Percentiles rank a stretch among this genome's conserved stretches.
Evolutionary conservation across 768 basidiomycete species (phyloP).

Genomic region (Russula vinacea): DNA sequence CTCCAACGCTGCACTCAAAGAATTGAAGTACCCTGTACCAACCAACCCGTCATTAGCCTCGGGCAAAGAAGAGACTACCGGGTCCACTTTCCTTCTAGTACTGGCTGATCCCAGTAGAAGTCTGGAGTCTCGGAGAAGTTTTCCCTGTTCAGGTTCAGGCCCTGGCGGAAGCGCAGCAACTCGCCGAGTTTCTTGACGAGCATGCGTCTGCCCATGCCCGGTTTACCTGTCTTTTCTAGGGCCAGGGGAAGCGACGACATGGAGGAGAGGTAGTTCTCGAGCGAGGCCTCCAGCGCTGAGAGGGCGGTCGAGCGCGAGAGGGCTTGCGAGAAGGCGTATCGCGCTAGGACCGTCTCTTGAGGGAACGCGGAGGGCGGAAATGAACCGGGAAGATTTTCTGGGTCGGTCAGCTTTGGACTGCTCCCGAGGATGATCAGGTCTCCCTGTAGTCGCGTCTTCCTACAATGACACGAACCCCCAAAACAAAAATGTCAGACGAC

Average conservation of each 20-base stretch:
- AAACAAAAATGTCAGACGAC: no score
- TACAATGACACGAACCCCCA: no score
- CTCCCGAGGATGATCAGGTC: slow-evolving; percentile 88
- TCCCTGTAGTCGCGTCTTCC: slow-evolving; percentile 83
- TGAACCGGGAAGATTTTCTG: slow-evolving; percentile 44
- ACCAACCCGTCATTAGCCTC: neutral
- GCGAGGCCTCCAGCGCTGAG: slow-evolving; percentile 75
- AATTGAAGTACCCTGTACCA: slow-evolving; percentile 72
- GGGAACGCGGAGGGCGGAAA: slow-evolving; percentile 56
- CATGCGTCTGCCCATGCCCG: slow-evolving; percentile 73
- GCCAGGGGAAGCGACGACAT: slow-evolving; percentile 77
- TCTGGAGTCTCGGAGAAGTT: slow-evolving; percentile 88
- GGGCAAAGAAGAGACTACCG: neutral
- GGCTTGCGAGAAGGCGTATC: slow-evolving; percentile 90
- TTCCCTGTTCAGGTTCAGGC: slow-evolving; percentile 83
- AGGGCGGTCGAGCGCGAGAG: slow-evolving; percentile 85
- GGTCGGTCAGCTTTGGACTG: slow-evolving; percentile 54
- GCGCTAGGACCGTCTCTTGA: slow-evolving; percentile 69
- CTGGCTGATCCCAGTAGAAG: slow-evolving; percentile 93
- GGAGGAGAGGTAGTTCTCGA: slow-evolving; percentile 80
- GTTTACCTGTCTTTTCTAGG: slow-evolving; percentile 75
- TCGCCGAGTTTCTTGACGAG: slow-evolving; percentile 92
- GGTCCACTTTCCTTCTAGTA: slow-evolving; percentile 64
- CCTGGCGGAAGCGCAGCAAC: slow-evolving; percentile 88
- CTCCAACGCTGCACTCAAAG: slow-evolving; percentile 81